Evolutionary conservation across 768 basidiomycete genomes (phyloP).

Genomic region (Rhizopogon vinicolor): DNA sequence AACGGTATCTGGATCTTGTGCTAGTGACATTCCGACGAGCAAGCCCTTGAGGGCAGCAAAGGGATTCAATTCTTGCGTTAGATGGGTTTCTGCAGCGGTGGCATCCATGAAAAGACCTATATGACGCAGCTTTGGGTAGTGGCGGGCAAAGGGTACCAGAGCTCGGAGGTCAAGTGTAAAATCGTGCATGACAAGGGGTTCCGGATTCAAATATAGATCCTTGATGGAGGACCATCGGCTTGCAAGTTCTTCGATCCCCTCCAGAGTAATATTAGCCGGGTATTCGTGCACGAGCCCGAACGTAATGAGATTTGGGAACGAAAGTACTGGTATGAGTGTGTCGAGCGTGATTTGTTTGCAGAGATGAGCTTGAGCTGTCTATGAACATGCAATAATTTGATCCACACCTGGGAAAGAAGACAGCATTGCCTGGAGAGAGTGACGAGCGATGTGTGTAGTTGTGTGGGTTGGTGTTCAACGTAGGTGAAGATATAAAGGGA

Average conservation of each 20-base stretch:
- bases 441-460: slow-evolving; percentile 39
- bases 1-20: slow-evolving; percentile 27
- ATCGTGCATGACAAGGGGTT: slow-evolving; percentile 31
- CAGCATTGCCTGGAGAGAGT: slow-evolving; percentile 45
- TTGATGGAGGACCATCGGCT: slow-evolving; percentile 40
- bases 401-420: slow-evolving; percentile 37
- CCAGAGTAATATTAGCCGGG: slow-evolving; percentile 29
- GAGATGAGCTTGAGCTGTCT: slow-evolving; percentile 10
- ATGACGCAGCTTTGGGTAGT: slow-evolving; percentile 31
- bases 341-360: slow-evolving; percentile 28
- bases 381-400: slow-evolving; percentile 25
- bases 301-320: slow-evolving; percentile 20
- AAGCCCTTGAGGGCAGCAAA: no score
- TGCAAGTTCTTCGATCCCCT: slow-evolving; percentile 43
- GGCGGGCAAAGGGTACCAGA: slow-evolving; percentile 36
- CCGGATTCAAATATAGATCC: slow-evolving; percentile 40
- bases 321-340: slow-evolving; percentile 32
- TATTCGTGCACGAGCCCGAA: slow-evolving; percentile 31
- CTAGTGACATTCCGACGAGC: no score
- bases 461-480: slow-evolving; percentile 35
- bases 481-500: slow-evolving; percentile 50
- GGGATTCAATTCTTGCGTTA: background rate
- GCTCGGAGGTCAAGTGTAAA: slow-evolving; percentile 32
- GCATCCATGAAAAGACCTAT: slow-evolving; percentile 37
- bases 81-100: slow-evolving; percentile 14